These are phyloP conservation scores for Candida rishiriensis DNA, from an alignment of 805 yeast genomes.

Conservation along the genomic window DNA sequence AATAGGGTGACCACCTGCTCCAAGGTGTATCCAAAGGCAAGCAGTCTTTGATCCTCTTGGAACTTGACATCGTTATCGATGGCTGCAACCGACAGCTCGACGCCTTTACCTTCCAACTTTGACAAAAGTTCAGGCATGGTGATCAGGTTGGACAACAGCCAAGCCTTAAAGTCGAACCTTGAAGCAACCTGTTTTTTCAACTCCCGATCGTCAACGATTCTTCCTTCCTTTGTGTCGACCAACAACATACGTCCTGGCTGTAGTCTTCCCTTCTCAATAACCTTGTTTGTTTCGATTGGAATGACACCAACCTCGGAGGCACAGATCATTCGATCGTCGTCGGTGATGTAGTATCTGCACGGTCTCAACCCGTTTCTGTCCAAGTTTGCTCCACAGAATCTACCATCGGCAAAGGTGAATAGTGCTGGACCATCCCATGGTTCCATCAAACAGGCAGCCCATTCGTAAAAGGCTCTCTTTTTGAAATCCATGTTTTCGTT, in stretches of 20 bases:
- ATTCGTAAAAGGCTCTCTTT: constrained; percentile 92
- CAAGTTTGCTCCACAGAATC: constrained; percentile 97
- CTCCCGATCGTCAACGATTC: constrained; percentile 89
- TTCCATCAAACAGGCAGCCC: constrained; percentile 99
- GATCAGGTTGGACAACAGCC: constrained; percentile 85
- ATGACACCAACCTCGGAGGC: constrained; percentile 98
- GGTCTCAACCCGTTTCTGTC: constrained; percentile 98
- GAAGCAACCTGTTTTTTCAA: constrained; percentile 75
- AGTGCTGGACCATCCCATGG: constrained; percentile 99
- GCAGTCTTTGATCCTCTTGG: constrained; percentile 77
- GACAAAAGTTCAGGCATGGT: constrained; percentile 70
- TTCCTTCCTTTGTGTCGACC: constrained; percentile 90
- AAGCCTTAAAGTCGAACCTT: constrained; percentile 86
- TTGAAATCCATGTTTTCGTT: constrained; percentile 83
- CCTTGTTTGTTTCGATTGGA: constrained; percentile 75
- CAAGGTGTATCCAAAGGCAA: constrained; percentile 89
- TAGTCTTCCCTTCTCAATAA: constrained; percentile 87
- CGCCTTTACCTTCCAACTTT: constrained; percentile 47
- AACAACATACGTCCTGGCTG: constrained; percentile 95
- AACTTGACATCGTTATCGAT: constrained; percentile 39
- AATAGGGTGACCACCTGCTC: constrained; percentile 82
- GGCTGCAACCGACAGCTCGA: constrained; percentile 19
- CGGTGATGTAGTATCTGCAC: constrained; percentile 93
- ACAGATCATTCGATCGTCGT: constrained; percentile 92
- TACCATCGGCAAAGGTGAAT: constrained; percentile 93